phyloP scores from a whole-genome alignment of 179 eudicot species.

The Spergularia azorica region DNA sequence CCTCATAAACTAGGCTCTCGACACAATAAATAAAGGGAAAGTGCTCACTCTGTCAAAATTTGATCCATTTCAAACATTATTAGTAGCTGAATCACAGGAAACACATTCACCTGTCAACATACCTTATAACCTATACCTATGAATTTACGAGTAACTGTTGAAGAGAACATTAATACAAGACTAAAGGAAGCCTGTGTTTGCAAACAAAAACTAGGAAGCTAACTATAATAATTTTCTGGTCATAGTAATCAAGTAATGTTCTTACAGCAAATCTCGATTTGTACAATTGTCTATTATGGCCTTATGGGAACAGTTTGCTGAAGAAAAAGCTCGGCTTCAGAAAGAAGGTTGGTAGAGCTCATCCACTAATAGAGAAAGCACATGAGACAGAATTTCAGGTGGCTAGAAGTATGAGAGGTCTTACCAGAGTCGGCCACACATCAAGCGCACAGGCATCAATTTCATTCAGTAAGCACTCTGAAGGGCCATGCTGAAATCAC shows the following conservation, averaged over 20 bases:
- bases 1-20: conserved; percentile 50
- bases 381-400: not conserved
- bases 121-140: no score
- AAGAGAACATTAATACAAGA: no score
- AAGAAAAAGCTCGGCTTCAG: not conserved
- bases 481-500: conserved; percentile 68
- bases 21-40: conserved; percentile 71
- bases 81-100: not conserved
- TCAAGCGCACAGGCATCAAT: conserved; percentile 72
- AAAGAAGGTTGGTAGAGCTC: not conserved
- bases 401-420: not conserved
- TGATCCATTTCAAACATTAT: conserved; percentile 10
- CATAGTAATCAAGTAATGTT: no score
- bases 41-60: conserved; percentile 55
- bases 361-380: not conserved
- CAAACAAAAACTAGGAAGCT: no score
- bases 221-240: no score
- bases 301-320: no score
- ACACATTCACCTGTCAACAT: not conserved
- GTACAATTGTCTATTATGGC: no score
- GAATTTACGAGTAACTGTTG: no score
- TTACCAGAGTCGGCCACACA: conserved; percentile 69
- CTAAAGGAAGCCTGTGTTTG: no score
- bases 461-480: conserved; percentile 66
- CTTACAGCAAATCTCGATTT: no score